phyloP scores from a whole-genome alignment of 2,329 filamentous ascomycete species.

The Penicillium sp. region DNA sequence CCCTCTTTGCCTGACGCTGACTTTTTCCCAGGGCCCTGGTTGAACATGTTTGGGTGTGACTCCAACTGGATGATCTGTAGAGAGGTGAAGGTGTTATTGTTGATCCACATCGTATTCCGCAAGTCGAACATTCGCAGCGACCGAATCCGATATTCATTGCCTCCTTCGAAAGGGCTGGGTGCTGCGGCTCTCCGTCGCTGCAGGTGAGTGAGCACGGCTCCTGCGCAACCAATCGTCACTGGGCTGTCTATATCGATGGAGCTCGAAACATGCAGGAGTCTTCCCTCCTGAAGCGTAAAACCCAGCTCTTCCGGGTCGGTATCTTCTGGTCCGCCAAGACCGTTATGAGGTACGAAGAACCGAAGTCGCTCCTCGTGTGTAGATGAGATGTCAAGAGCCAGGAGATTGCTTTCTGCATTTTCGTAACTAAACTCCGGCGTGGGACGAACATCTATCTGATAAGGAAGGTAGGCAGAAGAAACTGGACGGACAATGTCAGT shows the following conservation, averaged over 20 bases:
- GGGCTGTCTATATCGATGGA: constrained; percentile 70
- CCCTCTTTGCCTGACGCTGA: constrained; percentile 70
- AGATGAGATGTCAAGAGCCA: constrained; percentile 54
- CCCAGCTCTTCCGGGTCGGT: constrained; percentile 40
- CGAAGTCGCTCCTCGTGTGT: constrained; percentile 48
- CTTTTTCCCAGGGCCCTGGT: constrained; percentile 62
- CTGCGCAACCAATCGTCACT: constrained; percentile 76
- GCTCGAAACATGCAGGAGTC: constrained; percentile 64
- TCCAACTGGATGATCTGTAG: constrained; percentile 83
- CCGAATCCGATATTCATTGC: constrained; percentile 53
- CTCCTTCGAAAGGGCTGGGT: constrained; percentile 44
- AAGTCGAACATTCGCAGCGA: constrained; percentile 73
- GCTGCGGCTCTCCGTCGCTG: constrained; percentile 63
- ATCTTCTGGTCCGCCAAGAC: constrained; percentile 44
- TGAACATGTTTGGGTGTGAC: constrained; percentile 75
- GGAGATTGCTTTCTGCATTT: constrained; percentile 62
- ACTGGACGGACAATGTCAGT: constrained; percentile 29
- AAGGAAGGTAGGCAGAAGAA: constrained; percentile 54
- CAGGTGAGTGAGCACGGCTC: constrained; percentile 78
- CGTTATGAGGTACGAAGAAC: constrained; percentile 61
- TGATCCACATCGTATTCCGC: constrained; percentile 67
- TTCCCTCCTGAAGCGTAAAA: constrained; percentile 57
- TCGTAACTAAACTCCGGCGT: constrained; percentile 70
- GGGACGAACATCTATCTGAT: constrained; percentile 63
- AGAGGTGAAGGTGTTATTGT: constrained; percentile 71